Conservation (phyloP, 208 protist genomes). For the Acanthamoeba triangularis region DNA sequence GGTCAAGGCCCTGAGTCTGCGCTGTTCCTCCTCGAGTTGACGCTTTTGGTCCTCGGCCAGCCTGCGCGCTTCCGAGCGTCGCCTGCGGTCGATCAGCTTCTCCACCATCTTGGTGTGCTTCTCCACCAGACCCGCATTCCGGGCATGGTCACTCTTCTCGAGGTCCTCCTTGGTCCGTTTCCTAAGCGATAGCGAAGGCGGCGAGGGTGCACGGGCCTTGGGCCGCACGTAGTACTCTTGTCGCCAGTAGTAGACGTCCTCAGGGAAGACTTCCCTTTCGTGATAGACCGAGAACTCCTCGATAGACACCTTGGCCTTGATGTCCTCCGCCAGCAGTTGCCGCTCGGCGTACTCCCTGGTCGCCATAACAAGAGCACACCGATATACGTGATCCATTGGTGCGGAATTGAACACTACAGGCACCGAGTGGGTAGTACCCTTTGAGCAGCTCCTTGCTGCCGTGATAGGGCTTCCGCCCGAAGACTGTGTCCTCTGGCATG, state of each 20-base stretch:
- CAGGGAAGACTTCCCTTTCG: background rate
- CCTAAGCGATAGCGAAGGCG: background rate
- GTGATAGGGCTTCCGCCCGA: constrained; percentile 38
- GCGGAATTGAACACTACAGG: no score
- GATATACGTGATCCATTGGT: background rate
- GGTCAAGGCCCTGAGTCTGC: background rate
- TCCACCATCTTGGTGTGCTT: constrained; percentile 24
- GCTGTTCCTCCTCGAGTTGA: constrained; percentile 10
- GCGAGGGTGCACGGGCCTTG: background rate
- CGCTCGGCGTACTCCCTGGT: constrained; percentile 41
- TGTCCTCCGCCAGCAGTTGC: background rate
- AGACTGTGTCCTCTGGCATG: constrained; percentile 32
- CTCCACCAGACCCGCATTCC: background rate
- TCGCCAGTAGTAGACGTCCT: constrained; percentile 48
- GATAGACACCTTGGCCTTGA: constrained; percentile 28
- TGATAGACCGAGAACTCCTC: constrained; percentile 15
- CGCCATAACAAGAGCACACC: background rate
- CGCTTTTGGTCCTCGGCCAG: background rate
- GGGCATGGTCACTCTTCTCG: background rate
- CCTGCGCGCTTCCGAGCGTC: constrained; percentile 30
- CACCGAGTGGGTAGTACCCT: background rate
- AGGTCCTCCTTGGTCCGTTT: constrained; percentile 1
- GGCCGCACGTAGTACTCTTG: constrained; percentile 1
- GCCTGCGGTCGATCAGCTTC: constrained; percentile 13
- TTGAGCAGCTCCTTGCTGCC: constrained; percentile 39